phyloP scores from a whole-genome alignment of 2,329 filamentous ascomycete species.

The Ascochyta pisi region DNA sequence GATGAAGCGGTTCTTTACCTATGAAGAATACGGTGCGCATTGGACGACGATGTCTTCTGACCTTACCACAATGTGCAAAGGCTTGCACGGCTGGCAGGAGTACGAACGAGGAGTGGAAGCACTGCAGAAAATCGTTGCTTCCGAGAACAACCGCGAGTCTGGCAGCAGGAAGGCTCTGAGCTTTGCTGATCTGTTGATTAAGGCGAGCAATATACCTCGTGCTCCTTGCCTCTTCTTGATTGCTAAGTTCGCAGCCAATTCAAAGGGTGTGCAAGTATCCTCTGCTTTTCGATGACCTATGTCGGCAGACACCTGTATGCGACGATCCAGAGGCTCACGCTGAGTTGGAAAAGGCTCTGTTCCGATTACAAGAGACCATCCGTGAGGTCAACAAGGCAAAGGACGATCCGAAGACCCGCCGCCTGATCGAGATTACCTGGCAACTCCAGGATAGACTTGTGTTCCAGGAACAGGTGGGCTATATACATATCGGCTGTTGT shows the following conservation, averaged over 20 bases:
- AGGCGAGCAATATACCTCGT: conserved; percentile 60
- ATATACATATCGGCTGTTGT: neutral
- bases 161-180: conserved; percentile 78
- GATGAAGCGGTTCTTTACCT: conserved; percentile 83
- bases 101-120: conserved; percentile 88
- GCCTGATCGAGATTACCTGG: conserved; percentile 81
- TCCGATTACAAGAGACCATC: conserved; percentile 75
- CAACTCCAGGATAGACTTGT: conserved; percentile 80
- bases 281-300: conserved; percentile 81
- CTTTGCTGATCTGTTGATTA: conserved; percentile 86
- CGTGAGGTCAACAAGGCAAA: conserved; percentile 85
- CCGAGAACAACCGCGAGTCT: conserved; percentile 68
- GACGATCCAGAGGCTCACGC: conserved; percentile 86
- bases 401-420: conserved; percentile 73
- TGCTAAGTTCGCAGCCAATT: conserved; percentile 70
- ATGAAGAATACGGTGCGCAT: conserved; percentile 90
- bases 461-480: conserved; percentile 72
- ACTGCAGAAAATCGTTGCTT: conserved; percentile 75
- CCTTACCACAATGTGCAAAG: conserved; percentile 71
- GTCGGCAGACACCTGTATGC: conserved; percentile 80
- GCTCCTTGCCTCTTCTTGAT: neutral
- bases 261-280: conserved; percentile 93
- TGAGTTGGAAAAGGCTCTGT: conserved; percentile 76
- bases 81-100: conserved; percentile 74
- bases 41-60: conserved; percentile 87